Percentiles rank a stretch among this genome's conserved stretches.
These are phyloP conservation scores for Quillaja saponaria DNA, from an alignment of 306 rosid genomes.

Conservation along the genomic window DNA sequence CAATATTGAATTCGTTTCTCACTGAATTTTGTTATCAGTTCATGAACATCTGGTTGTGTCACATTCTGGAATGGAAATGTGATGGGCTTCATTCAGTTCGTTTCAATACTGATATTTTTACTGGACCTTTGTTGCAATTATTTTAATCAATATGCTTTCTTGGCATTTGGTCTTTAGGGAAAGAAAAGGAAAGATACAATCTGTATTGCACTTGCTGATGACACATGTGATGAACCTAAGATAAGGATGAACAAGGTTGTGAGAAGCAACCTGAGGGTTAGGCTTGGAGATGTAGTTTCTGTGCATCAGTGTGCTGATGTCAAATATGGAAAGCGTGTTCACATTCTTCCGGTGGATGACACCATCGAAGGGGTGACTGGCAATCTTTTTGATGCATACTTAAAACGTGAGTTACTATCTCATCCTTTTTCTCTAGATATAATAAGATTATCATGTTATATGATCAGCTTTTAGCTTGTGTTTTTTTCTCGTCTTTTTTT, in stretches of 20 bases:
- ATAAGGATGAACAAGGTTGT: conserved; percentile 96
- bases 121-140: neutral
- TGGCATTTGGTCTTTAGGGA: conserved; percentile 46
- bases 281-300: conserved; percentile 95
- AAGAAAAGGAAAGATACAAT: conserved; percentile 87
- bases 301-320: conserved; percentile 94
- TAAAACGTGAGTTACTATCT: conserved; percentile 68
- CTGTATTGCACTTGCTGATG: conserved; percentile 94
- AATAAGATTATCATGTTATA: no score
- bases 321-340: conserved; percentile 89
- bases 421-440: conserved; percentile 10
- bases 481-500: neutral
- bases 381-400: conserved; percentile 77
- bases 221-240: conserved; percentile 81
- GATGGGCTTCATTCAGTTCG: neutral
- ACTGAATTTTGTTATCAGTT: neutral
- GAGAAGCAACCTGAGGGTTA: conserved; percentile 86
- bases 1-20: no score
- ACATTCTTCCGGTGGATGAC: conserved; percentile 89
- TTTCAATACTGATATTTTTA: no score
- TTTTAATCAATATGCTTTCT: conserved; percentile 9
- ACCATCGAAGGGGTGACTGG: conserved; percentile 94
- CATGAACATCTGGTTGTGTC: neutral
- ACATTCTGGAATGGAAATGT: no score
- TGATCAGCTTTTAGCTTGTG: no score